A percentile compares a stretch with the other conserved stretches of the same genome.
Evolutionary conservation across 306 rosid genomes (phyloP).

Genomic region (Alnus rubra): DNA sequence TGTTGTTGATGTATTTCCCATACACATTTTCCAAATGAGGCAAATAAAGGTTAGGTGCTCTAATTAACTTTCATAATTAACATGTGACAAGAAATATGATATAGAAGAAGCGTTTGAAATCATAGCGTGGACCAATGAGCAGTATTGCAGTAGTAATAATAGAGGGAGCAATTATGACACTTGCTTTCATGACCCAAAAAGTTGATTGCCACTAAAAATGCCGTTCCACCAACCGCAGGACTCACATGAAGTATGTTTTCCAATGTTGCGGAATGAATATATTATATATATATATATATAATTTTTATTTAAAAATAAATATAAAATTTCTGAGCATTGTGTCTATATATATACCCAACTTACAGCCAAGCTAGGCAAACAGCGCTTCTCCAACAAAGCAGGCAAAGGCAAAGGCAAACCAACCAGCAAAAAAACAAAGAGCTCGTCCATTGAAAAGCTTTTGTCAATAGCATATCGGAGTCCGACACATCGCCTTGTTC

Average conservation of each 20-base stretch:
- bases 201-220: slow-evolving; percentile 7
- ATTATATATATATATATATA: too few species aligned
- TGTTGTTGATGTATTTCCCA: too few species aligned
- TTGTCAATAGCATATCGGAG: not conserved
- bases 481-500: too few species aligned
- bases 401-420: slow-evolving; percentile 2
- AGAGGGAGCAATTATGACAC: not conserved
- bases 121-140: not conserved
- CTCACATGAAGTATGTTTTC: not conserved
- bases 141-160: too few species aligned
- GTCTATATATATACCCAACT: not conserved
- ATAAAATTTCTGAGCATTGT: too few species aligned
- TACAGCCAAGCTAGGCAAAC: too few species aligned
- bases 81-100: not conserved
- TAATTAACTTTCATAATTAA: not conserved
- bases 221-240: not conserved
- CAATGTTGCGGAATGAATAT: too few species aligned
- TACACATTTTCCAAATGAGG: not conserved
- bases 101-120: not conserved
- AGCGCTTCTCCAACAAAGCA: not conserved
- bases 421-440: not conserved
- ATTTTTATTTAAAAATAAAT: too few species aligned
- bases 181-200: not conserved
- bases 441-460: not conserved
- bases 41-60: not conserved